A percentile compares a stretch with the other conserved stretches of the same genome.
Conservation (phyloP, 2,329 filamentous ascomycete species). For the Ophiostoma sp. region DNA sequence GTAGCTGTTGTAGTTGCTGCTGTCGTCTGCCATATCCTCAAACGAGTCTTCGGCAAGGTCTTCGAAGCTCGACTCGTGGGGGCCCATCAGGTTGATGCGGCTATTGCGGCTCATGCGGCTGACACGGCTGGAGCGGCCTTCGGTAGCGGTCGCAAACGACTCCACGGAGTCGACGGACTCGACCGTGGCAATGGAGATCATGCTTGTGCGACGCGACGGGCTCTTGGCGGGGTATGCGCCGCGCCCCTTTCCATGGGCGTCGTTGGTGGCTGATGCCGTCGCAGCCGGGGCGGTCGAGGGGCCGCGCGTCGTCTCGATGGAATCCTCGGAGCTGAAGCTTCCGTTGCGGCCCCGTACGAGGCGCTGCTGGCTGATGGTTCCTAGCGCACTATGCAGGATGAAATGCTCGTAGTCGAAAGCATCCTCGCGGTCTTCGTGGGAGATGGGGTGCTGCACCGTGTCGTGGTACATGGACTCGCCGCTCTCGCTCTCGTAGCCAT, state of each 20-base stretch:
- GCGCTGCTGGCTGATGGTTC: conserved; percentile 59
- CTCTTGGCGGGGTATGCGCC: conserved; percentile 1
- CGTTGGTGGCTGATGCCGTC: conserved; percentile 22
- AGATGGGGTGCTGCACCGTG: conserved; percentile 53
- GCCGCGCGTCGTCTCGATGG: conserved; percentile 56
- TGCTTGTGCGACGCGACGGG: conserved; percentile 24
- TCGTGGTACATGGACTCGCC: conserved; percentile 60
- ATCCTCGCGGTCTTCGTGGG: conserved; percentile 89
- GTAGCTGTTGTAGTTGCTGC: conserved; percentile 12
- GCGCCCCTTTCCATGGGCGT: not conserved
- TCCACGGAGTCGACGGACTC: conserved; percentile 46
- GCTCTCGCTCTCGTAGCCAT: conserved; percentile 54
- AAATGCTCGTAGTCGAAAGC: conserved; percentile 97
- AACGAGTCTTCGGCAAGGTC: conserved; percentile 14
- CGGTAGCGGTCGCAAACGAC: conserved; percentile 50
- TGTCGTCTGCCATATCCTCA: conserved; percentile 9
- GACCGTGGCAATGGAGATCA: conserved; percentile 28
- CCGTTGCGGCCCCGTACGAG: conserved; percentile 43
- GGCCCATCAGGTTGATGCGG: conserved; percentile 25
- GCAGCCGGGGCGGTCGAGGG: conserved; percentile 30
- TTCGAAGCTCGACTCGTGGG: conserved; percentile 9
- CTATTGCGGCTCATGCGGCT: conserved; percentile 35
- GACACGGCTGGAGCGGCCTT: conserved; percentile 40
- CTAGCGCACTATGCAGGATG: conserved; percentile 88
- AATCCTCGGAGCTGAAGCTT: conserved; percentile 56